phyloP scores from a whole-genome alignment of 768 basidiomycete genomes.

The Mycena rosella region DNA sequence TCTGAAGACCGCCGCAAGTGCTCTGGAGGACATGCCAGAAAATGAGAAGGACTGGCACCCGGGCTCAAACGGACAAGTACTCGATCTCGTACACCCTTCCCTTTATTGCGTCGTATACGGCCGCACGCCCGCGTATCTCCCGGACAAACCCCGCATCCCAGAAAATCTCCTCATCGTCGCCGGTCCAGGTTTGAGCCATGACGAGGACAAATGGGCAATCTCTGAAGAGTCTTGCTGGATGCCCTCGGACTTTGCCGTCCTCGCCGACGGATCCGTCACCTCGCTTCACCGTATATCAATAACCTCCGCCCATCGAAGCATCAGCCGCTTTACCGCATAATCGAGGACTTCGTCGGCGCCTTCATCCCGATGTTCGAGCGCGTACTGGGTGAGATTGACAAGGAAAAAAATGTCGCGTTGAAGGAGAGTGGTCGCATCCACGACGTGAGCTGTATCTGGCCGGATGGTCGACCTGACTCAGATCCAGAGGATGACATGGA shows the following conservation, averaged over 20 bases:
- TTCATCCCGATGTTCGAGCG: conserved; percentile 45
- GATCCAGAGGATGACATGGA: not conserved
- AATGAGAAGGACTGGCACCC: conserved; percentile 52
- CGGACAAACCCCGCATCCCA: not conserved
- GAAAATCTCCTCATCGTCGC: conserved; percentile 15
- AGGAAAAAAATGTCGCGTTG: not conserved
- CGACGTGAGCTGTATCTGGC: not conserved
- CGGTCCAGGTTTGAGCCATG: not conserved
- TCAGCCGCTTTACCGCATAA: conserved; percentile 33
- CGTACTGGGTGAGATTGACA: conserved; percentile 32
- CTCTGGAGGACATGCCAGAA: conserved; percentile 52
- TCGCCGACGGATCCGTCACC: conserved; percentile 34
- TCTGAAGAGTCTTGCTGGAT: conserved; percentile 43
- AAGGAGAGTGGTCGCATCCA: not conserved
- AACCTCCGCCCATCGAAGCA: conserved; percentile 39
- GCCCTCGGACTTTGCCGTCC: conserved; percentile 44
- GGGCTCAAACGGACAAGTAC: conserved; percentile 9
- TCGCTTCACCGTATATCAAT: conserved; percentile 42
- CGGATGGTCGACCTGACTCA: not conserved
- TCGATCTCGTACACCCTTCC: conserved; percentile 54
- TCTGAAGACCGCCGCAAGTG: conserved; percentile 42
- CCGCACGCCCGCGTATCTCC: conserved; percentile 36
- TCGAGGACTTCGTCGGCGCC: conserved; percentile 33
- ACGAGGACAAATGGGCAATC: conserved; percentile 2
- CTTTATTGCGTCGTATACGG: conserved; percentile 56